Evolutionary conservation across 306 rosid genomes (phyloP).

Genomic region (Gastrolobium bilobum): DNA sequence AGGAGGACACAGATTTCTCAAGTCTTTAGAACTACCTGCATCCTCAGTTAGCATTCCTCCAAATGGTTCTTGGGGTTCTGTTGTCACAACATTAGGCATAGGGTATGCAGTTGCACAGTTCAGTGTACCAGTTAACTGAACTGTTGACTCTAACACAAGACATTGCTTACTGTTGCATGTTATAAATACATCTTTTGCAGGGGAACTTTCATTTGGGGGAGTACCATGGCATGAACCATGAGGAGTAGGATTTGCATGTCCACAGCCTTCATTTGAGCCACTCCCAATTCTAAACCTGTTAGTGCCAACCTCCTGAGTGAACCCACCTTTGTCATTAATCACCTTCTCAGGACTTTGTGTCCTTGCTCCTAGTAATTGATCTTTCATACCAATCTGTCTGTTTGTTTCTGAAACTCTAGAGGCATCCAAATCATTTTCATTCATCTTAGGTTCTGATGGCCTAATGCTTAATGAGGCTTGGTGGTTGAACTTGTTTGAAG

Average conservation of each 20-base stretch:
- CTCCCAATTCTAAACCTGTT: slow-evolving; percentile 57
- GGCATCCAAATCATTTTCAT: slow-evolving; percentile 58
- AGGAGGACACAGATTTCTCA: slow-evolving; percentile 75
- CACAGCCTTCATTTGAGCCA: slow-evolving; percentile 67
- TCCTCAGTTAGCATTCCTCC: slow-evolving; percentile 74
- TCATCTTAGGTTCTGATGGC: slow-evolving; percentile 52
- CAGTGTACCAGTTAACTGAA: slow-evolving; percentile 46
- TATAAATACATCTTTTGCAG: slow-evolving; percentile 49
- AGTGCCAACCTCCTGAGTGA: slow-evolving; percentile 40
- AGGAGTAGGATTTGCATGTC: slow-evolving; percentile 62
- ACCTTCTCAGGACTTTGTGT: slow-evolving; percentile 49
- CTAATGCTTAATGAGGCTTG: slow-evolving; percentile 51
- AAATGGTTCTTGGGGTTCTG: slow-evolving; percentile 66
- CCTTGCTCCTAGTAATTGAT: slow-evolving; percentile 49
- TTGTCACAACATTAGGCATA: slow-evolving; percentile 46
- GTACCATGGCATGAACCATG: slow-evolving; percentile 76
- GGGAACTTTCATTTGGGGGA: slow-evolving; percentile 60
- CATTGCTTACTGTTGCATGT: slow-evolving; percentile 51
- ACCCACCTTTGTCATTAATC: slow-evolving; percentile 48
- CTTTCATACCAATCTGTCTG: slow-evolving; percentile 45
- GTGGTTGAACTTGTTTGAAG: slow-evolving; percentile 54
- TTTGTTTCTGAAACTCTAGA: slow-evolving; percentile 50
- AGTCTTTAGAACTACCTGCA: slow-evolving; percentile 83
- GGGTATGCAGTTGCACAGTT: slow-evolving; percentile 45
- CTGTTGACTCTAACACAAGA: slow-evolving; percentile 49